phyloP scores from a whole-genome alignment of 2,329 filamentous ascomycete genomes.

The Calycina marina region DNA sequence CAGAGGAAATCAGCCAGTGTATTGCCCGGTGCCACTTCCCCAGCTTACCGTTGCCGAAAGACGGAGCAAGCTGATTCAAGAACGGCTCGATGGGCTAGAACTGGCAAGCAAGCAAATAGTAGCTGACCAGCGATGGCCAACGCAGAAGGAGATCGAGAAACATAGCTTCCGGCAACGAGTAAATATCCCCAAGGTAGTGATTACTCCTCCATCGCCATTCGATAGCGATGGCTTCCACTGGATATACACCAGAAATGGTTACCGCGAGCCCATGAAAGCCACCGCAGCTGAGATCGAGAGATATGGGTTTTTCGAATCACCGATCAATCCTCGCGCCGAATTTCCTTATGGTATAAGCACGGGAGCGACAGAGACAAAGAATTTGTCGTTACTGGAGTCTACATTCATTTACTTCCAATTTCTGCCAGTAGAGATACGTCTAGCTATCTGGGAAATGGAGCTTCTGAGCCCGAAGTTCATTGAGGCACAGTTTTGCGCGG shows the following conservation, averaged over 20 bases:
- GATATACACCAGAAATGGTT: neutral
- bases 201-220: neutral
- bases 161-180: neutral
- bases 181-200: neutral
- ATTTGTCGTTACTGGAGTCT: neutral
- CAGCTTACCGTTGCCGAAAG: neutral
- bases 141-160: neutral
- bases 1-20: neutral
- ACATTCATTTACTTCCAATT: constrained; percentile 1
- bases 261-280: neutral
- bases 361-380: neutral
- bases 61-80: neutral
- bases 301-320: neutral
- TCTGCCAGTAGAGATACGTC: constrained; percentile 3
- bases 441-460: constrained; percentile 4
- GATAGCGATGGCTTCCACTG: neutral
- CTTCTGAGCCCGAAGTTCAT: constrained; percentile 4
- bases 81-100: neutral
- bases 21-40: neutral
- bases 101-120: neutral
- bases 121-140: constrained; percentile 1
- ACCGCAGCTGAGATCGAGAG: neutral
- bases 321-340: neutral
- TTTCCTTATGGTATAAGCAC: neutral
- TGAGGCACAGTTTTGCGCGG: constrained; percentile 3